Evolutionary conservation across 2,329 filamentous ascomycete genomes (phyloP).

Genomic region (Beauveria sp.): DNA sequence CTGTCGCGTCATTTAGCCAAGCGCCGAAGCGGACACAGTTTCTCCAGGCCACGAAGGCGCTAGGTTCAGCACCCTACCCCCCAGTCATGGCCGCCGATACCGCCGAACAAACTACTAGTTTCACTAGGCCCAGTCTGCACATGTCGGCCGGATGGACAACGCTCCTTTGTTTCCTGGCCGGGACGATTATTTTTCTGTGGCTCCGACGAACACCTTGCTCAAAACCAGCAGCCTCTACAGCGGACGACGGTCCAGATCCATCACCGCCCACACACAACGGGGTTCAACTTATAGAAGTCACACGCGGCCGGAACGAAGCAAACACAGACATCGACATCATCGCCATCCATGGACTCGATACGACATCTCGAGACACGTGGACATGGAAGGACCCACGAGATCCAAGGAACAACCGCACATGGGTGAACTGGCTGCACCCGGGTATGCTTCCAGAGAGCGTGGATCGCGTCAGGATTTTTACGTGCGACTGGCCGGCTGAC

Average conservation of each 20-base stretch:
- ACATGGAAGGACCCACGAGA: constrained; percentile 12
- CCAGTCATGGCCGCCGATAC: neutral
- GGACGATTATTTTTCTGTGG: neutral
- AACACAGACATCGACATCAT: constrained; percentile 23
- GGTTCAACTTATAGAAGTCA: neutral
- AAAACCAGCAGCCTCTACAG: neutral
- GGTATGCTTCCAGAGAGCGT: neutral
- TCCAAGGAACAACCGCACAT: constrained; percentile 9
- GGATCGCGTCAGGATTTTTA: neutral
- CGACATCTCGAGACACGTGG: constrained; percentile 23
- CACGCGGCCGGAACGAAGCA: neutral
- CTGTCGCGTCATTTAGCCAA: neutral
- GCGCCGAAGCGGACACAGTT: neutral
- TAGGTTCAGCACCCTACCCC: neutral
- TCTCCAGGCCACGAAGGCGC: neutral
- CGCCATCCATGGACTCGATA: constrained; percentile 28
- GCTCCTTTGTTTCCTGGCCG: neutral
- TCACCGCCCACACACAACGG: neutral
- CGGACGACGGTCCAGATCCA: neutral
- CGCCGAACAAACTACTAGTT: neutral
- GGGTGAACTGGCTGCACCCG: neutral
- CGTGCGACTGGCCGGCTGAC: neutral
- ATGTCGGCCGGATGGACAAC: neutral
- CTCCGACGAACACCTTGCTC: neutral
- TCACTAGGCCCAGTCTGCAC: neutral